Evolutionary conservation across 768 basidiomycete genomes (phyloP), one percentile per base, ranked within the genome.

Genomic region (Tulasnella sp.): DNA sequence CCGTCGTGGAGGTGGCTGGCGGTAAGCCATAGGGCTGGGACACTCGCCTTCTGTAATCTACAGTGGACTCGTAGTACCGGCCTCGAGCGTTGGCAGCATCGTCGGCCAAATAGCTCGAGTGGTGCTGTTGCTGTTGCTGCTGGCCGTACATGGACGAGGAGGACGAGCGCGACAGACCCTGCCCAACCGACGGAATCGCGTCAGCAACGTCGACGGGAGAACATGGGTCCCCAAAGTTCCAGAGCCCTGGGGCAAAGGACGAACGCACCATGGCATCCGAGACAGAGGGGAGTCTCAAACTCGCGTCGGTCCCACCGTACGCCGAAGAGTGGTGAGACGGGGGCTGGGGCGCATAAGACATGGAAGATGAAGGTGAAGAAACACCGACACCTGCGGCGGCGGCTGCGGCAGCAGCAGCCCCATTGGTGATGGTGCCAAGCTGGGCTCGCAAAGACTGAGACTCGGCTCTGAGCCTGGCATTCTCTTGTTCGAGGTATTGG

Each of bases 391-490:
- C 46, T 29, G 46, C 23, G 11, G 46, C n/a, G 46, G 46, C 19
- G 6, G 46, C 34, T 48, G 46, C 27, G 46, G 46, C n/a, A 25
- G 46, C 25, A 35, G 50, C 15, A 21, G 37, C 32, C 12, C 37
- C 12, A 12, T 19, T n/a, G 17, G 6, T 25, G 17, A 6, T 7
- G 34, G 48, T n/a, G 6, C 46, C 55, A 19, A 57, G 46, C 25
- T 49, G 55, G 14, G 42, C 40, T 27, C 55, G 55, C 41, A 57
- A 36, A 32, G 40, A 27, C 35, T 57, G 55, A 36, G 55, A 43
- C 34, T 57, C 55, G 27, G 43, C 46, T 15, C 55, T 29, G 21
- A 57, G 55, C n/a, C 55, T 27, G 31, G 55, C 55, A 32, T 57
- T 57, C n/a, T 57, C 55, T 17, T 45, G 25, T 43, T 57, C 55